Base-by-base conservation (phyloP, 805 yeast genomes). In the Tetrapisispora iriomotensis region DNA sequence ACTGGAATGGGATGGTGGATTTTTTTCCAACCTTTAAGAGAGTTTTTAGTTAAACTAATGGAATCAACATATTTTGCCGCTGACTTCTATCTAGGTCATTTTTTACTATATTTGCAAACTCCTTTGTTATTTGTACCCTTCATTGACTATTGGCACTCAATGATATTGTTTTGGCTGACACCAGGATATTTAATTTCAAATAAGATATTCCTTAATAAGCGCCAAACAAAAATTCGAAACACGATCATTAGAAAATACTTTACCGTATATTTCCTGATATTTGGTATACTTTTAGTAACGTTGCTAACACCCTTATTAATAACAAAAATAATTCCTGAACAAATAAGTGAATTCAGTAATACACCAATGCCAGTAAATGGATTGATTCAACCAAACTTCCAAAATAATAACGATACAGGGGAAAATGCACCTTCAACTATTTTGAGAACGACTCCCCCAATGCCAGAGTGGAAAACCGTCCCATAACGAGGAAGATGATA, bases 51-150 rank as follows among this genome's bases (percentile, higher is more conserved):
- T 41, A 82, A 82, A 49, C 59, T 72, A 1, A 69, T 72, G 49
- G 92, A 82, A 53, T 65, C 79, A 66, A 71, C 80, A n/a, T 70
- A 72, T 41, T 82, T 79, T 62, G 75, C 81, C 0, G 75, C 72
- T 5, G 92, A 82, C 56, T 68, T 77, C 41, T 54, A 72, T 22
- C 60, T 79, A 23, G 75, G 79, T 0, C 87, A 82, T 52, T 47
- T 72, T 30, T 56, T 82, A 12, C 60, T 80, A 37, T 70, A 74
- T 43, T 56, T 69, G 6, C 84, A 79, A 46, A 58, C 77, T 8
- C 87, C 87, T 1, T 44, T 81, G 13, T 56, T 80, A 26, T 64
- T 79, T 26, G 61, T 78, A 29, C 88, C 88, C 0, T 77, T 68
- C 46, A 68, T 77, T 34, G 82, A 79, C 50, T 69, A 68, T 34